Conservation (phyloP, 495 filamentous ascomycete genomes). For the Neurospora sp. region DNA sequence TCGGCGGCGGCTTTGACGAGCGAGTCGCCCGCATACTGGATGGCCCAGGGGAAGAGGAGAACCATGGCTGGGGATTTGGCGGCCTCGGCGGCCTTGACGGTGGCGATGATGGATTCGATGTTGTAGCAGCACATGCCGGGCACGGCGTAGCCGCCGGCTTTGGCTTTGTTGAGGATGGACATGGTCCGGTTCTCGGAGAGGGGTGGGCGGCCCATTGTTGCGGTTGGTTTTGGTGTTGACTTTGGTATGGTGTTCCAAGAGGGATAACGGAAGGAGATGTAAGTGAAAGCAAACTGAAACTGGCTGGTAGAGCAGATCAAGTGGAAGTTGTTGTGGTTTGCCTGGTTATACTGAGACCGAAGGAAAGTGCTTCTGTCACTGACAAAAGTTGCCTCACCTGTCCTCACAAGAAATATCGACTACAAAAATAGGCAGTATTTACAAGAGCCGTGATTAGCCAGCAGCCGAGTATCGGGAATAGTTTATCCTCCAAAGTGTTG, state of each 20-base stretch:
- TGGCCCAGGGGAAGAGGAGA: conserved; percentile 83
- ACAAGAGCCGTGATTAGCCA: background rate
- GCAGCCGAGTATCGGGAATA: background rate
- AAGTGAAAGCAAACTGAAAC: background rate
- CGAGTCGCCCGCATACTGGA: conserved; percentile 50
- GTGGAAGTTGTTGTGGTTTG: background rate
- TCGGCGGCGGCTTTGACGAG: conserved; percentile 32
- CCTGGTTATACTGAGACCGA: background rate
- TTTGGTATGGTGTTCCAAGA: background rate
- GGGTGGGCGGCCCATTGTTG: conserved; percentile 40
- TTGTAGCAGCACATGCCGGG: conserved; percentile 81
- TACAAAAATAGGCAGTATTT: background rate
- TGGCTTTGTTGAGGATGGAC: conserved; percentile 57
- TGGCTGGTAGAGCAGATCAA: background rate
- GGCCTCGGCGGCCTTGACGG: conserved; percentile 65
- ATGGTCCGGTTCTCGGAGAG: conserved; percentile 52
- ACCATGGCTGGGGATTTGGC: conserved; percentile 69
- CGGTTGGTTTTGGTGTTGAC: background rate
- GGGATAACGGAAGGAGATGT: too few relatives aligned
- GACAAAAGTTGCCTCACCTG: background rate
- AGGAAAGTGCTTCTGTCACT: background rate
- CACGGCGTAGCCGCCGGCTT: conserved; percentile 55
- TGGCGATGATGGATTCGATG: conserved; percentile 71
- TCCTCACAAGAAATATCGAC: background rate
- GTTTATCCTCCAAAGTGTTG: background rate